Evolutionary conservation across 805 yeast genomes (phyloP).

Genomic region (Hanseniaspora lachancei): DNA sequence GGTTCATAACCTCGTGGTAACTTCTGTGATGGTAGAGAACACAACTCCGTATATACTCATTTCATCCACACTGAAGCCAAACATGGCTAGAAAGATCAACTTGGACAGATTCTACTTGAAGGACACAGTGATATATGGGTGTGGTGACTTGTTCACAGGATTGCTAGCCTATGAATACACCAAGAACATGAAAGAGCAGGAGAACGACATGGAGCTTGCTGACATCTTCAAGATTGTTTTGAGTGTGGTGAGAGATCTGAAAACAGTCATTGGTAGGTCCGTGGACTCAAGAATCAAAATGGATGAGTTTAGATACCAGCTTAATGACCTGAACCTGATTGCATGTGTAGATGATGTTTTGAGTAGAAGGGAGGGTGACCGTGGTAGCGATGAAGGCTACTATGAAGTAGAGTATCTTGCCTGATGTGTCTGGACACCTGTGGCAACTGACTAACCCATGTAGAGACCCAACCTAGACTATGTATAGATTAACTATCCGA

Average conservation of each 20-base stretch:
- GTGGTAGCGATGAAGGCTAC: slow-evolving; percentile 12
- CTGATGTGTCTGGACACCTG: neutral
- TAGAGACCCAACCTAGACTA: no score
- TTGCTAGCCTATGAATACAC: slow-evolving; percentile 40
- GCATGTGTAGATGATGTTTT: slow-evolving; percentile 1
- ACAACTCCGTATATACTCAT: neutral
- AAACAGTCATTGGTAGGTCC: slow-evolving; percentile 32
- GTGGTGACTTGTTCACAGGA: slow-evolving; percentile 63
- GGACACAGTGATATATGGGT: slow-evolving; percentile 38
- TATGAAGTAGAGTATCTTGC: slow-evolving; percentile 15
- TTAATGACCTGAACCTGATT: slow-evolving; percentile 7
- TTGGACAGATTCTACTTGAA: neutral
- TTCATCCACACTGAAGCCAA: neutral
- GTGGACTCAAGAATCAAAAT: slow-evolving; percentile 17
- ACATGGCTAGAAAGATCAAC: neutral
- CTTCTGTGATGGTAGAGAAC: slow-evolving; percentile 28
- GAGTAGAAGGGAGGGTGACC: neutral
- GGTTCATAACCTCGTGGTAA: slow-evolving; percentile 43
- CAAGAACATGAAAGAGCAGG: slow-evolving; percentile 17
- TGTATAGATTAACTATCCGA: no score
- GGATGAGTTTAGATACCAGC: neutral
- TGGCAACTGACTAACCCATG: no score
- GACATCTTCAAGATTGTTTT: slow-evolving; percentile 26
- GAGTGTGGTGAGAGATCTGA: slow-evolving; percentile 31
- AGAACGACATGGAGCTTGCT: slow-evolving; percentile 5